Evolutionary conservation across 768 basidiomycete genomes (phyloP).

Genomic region (Termitomyces sp.): DNA sequence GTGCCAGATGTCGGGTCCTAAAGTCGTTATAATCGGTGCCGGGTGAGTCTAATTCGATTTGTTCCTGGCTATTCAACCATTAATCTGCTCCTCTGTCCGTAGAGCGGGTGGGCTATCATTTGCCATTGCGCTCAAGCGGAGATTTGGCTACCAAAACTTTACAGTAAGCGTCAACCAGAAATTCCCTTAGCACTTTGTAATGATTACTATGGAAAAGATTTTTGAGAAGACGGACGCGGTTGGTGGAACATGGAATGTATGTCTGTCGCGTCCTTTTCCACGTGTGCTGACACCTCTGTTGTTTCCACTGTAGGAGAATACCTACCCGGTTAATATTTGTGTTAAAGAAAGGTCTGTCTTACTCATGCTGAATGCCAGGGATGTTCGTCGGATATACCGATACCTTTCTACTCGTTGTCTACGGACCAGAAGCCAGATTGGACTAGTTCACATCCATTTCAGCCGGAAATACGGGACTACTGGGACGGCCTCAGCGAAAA

Average conservation of each 20-base stretch:
- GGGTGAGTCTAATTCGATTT: conserved; percentile 19
- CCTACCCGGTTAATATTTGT: conserved; percentile 24
- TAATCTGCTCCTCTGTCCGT: not conserved
- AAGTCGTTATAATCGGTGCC: conserved; percentile 28
- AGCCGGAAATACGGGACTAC: conserved; percentile 37
- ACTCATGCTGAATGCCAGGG: conserved; percentile 20
- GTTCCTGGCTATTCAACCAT: not conserved
- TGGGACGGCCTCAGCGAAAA: conserved; percentile 31
- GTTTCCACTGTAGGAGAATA: conserved; percentile 24
- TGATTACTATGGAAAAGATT: conserved; percentile 26
- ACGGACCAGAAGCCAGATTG: conserved; percentile 36
- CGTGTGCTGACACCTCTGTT: not conserved
- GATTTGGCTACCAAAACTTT: conserved; percentile 34
- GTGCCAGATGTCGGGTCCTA: conserved; percentile 8
- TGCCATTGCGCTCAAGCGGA: conserved; percentile 36
- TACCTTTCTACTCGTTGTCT: conserved; percentile 35
- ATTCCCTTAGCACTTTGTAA: not conserved
- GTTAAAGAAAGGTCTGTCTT: not conserved
- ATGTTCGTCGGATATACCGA: conserved; percentile 35
- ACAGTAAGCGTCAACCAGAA: conserved; percentile 22
- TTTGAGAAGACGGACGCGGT: conserved; percentile 40
- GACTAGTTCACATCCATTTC: conserved; percentile 32
- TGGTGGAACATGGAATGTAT: conserved; percentile 50
- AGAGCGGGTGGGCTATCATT: conserved; percentile 38
- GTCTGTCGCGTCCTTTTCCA: conserved; percentile 12